Conservation (phyloP, 1,284 basidiomycete genomes). For the Austroboletus novae-zelandiae region DNA sequence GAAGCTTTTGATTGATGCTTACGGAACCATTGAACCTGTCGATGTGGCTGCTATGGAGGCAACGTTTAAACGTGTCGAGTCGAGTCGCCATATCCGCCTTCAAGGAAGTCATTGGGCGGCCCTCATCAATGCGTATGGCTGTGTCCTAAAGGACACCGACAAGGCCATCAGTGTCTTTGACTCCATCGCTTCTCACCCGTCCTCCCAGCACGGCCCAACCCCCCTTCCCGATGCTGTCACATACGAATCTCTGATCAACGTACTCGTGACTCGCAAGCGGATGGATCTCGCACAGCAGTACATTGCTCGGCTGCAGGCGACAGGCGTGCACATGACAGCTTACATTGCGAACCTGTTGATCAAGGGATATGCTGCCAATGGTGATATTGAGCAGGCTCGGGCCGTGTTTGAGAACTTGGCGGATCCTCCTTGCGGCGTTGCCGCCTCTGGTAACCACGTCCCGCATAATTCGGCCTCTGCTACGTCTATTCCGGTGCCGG, state of each 20-base stretch:
- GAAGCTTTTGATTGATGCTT: constrained; percentile 87
- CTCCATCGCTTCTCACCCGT: constrained; percentile 59
- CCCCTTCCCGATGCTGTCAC: constrained; percentile 77
- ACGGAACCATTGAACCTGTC: constrained; percentile 84
- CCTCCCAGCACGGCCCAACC: constrained; percentile 32
- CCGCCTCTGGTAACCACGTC: constrained; percentile 87
- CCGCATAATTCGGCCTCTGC: constrained; percentile 49
- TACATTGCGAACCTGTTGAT: constrained; percentile 96
- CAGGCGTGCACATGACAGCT: constrained; percentile 86
- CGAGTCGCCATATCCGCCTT: constrained; percentile 54
- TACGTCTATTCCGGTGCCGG: constrained; percentile 13
- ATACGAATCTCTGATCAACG: constrained; percentile 91
- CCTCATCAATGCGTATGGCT: constrained; percentile 89
- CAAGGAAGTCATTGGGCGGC: constrained; percentile 91
- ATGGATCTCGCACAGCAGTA: constrained; percentile 79
- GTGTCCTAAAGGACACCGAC: constrained; percentile 74
- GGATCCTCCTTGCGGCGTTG: constrained; percentile 86
- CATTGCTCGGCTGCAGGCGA: constrained; percentile 58
- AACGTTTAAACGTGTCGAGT: constrained; percentile 64
- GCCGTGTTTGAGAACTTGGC: constrained; percentile 81
- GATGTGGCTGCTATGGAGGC: constrained; percentile 75
- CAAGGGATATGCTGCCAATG: constrained; percentile 78
- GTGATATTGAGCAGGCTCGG: constrained; percentile 70
- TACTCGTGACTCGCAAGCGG: constrained; percentile 77
- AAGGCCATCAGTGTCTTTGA: constrained; percentile 81